Evolutionary conservation across 192 early-diverging fungal genomes (phyloP), one percentile per base, ranked within the genome.

Genomic region (Podila epigama): DNA sequence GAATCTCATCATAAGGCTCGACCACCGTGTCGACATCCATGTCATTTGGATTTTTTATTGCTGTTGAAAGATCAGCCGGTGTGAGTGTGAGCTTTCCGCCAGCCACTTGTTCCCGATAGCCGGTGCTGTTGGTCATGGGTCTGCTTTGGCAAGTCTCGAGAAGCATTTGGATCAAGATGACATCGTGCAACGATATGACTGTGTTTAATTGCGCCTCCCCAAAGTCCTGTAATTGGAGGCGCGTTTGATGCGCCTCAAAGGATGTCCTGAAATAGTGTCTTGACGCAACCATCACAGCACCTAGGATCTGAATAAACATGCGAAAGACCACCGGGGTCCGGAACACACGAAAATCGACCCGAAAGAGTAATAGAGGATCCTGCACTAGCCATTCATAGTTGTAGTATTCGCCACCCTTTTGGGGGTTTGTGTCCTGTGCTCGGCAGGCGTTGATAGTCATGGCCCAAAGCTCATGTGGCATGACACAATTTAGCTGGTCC

Each of bases 401-500:
- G 36, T 68, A 68, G 18, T 27, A 34, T 0, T 22, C 39, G 10
- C 27, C 44, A 27, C 10, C 5, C 16, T 11, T 37, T 25, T 22
- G 5, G n/a, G 44, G 20, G 29, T 13, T 54, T 22, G 37, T 41
- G 42, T 58, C 25, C 27, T 40, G 15, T 20, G 31, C 10, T 58
- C 29, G 20, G 28, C 31, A 29, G 53, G 66, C 66, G 20, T 77
- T 42, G 51, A 77, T 63, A 5, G 73, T 77, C 61, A 77, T 51
- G 0, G 66, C 66, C 73, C 73, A 77, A 5, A 77, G 48, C 12
- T 77, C 73, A 29, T 77, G 73, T 3, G 73, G 73, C 73, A 77
- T 77, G 32, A 77, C 33, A 15, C 66, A 51, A 44, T 77, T 77
- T 39, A 77, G 66, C 22, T 56, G 61, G 50, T 77, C 73, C 73